Percentiles rank a stretch among this genome's conserved stretches.
Conservation (phyloP, 768 basidiomycete species). For the Phylloporus sp. region DNA sequence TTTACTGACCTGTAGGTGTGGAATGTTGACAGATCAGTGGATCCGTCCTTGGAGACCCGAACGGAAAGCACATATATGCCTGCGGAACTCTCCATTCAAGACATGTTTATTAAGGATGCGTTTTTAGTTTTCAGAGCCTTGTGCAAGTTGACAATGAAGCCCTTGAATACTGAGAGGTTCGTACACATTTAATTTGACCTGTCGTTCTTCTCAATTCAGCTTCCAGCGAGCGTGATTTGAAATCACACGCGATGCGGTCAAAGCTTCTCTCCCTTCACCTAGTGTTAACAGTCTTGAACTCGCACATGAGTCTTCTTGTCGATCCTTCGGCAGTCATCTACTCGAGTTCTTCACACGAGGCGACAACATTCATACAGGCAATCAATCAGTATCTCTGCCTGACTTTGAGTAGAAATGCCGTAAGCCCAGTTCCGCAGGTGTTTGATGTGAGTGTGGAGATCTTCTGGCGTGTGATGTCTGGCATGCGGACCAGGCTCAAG, state of each 20-base stretch:
- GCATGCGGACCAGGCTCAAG: constrained; percentile 95
- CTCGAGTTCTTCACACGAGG: constrained; percentile 84
- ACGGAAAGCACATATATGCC: constrained; percentile 19
- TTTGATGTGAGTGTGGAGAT: constrained; percentile 99
- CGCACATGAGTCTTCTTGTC: constrained; percentile 86
- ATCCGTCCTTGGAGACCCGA: constrained; percentile 13
- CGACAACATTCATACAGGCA: constrained; percentile 87
- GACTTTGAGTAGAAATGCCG: constrained; percentile 89
- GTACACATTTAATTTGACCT: constrained; percentile 15
- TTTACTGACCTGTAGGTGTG: constrained; percentile 3
- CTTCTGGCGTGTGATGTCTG: constrained; percentile 93
- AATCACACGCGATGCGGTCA: constrained; percentile 96
- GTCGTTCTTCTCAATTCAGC: constrained; percentile 11
- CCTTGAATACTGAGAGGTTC: constrained; percentile 88
- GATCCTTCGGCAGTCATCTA: constrained; percentile 88
- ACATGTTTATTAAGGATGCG: constrained; percentile 94
- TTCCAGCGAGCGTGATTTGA: constrained; percentile 86
- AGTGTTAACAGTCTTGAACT: constrained; percentile 86
- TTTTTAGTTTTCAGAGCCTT: constrained; percentile 96
- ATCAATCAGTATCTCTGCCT: constrained; percentile 95
- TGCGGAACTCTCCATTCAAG: constrained; percentile 65
- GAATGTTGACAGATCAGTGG: constrained; percentile 28
- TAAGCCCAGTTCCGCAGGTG: constrained; percentile 92
- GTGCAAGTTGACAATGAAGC: constrained; percentile 98
- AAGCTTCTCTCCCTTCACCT: constrained; percentile 93